Evolutionary conservation across 164 flowering plant genomes (phyloP).

Genomic region (Hamamelis virginiana): DNA sequence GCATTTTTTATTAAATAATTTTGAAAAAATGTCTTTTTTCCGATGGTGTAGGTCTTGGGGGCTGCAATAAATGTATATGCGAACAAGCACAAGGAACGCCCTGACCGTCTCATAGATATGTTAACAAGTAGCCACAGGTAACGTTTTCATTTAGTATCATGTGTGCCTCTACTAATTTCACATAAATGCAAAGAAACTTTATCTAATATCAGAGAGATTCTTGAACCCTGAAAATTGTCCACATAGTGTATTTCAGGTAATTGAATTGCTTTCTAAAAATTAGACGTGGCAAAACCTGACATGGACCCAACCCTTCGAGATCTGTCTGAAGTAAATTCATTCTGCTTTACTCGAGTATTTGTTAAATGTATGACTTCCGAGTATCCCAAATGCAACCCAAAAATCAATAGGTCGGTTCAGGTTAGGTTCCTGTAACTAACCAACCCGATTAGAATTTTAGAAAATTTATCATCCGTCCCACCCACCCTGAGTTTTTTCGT

Average conservation of each 20-base stretch:
- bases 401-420: not conserved
- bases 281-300: not conserved
- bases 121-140: slow-evolving; percentile 97
- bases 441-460: too few relatives aligned
- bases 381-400: not conserved
- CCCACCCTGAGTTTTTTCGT: too few relatives aligned
- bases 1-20: not conserved
- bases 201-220: not conserved
- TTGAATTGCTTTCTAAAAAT: not conserved
- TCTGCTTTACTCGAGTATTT: not conserved
- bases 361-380: not conserved
- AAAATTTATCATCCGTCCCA: too few relatives aligned
- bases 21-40: not conserved
- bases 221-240: not conserved
- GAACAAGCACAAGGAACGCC: slow-evolving; percentile 93
- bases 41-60: slow-evolving; percentile 71
- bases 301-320: not conserved
- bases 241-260: not conserved
- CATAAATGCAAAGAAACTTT: not conserved
- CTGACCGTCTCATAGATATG: slow-evolving; percentile 98
- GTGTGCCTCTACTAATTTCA: not conserved
- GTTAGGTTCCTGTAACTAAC: not conserved
- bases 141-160: not conserved
- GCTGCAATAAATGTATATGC: slow-evolving; percentile 98
- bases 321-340: not conserved